These are phyloP conservation scores for Neofusicoccum parvum DNA, from an alignment of 2,329 filamentous ascomycete genomes.

Conservation along the genomic window DNA sequence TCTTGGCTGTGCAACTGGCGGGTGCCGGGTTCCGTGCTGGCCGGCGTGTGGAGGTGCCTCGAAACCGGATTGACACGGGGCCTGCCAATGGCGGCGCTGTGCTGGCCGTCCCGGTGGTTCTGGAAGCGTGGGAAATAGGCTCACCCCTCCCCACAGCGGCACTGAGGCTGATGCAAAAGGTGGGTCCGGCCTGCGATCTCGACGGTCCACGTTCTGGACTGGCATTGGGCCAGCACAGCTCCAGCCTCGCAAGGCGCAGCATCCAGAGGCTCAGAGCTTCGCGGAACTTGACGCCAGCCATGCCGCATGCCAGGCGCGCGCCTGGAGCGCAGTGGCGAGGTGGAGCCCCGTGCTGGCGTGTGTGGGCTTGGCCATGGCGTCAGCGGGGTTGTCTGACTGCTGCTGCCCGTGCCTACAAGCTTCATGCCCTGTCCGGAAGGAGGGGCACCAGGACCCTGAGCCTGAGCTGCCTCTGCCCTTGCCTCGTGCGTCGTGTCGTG, in stretches of 20 bases:
- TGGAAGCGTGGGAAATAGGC: conserved; percentile 7
- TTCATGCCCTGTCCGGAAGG: conserved; percentile 3
- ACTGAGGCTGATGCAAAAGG: conserved; percentile 10
- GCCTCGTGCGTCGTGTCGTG: neutral
- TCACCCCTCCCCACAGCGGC: neutral
- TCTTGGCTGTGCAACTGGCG: conserved; percentile 6
- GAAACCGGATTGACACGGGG: neutral
- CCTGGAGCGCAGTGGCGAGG: conserved; percentile 7
- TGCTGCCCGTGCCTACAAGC: neutral
- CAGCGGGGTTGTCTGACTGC: conserved; percentile 8
- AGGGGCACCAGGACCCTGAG: conserved; percentile 13
- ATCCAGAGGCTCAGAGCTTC: conserved; percentile 1
- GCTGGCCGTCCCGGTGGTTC: conserved; percentile 1
- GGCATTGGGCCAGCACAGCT: conserved; percentile 10
- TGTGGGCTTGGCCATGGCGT: neutral
- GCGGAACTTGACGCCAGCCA: neutral
- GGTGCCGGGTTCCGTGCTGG: conserved; percentile 7
- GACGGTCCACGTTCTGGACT: conserved; percentile 8
- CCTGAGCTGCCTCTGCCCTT: neutral
- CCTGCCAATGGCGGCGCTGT: neutral
- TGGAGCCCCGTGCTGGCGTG: conserved; percentile 8
- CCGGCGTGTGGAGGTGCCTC: neutral
- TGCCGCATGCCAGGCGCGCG: neutral
- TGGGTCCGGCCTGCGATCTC: conserved; percentile 3
- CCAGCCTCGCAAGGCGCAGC: conserved; percentile 7